Evolutionary conservation across 2,329 filamentous ascomycete genomes (phyloP).

Genomic region (Calonectria hongkongensis): DNA sequence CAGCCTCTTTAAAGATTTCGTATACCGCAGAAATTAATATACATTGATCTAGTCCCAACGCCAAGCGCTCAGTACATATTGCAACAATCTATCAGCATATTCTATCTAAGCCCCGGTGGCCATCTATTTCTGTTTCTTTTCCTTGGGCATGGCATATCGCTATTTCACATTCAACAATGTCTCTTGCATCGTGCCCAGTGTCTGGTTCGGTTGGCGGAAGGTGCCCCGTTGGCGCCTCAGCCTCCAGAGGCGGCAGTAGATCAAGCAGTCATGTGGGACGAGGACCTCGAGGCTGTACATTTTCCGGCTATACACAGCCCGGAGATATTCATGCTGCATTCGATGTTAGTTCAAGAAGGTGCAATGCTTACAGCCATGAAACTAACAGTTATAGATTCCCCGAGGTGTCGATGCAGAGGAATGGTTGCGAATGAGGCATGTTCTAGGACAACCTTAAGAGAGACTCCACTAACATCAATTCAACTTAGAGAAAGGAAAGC

Average conservation of each 20-base stretch:
- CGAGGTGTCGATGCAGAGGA: conserved; percentile 66
- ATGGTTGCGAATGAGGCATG: conserved; percentile 64
- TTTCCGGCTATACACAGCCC: conserved; percentile 44
- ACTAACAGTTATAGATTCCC: conserved; percentile 61
- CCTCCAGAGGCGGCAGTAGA: conserved; percentile 24
- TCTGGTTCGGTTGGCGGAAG: conserved; percentile 55
- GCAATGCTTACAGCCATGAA: fast-evolving
- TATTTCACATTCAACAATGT: conserved; percentile 49
- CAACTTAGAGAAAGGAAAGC: conserved; percentile 63
- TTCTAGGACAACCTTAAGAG: background rate
- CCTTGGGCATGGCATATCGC: conserved; percentile 3
- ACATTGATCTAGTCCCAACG: background rate
- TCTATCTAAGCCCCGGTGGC: conserved; percentile 45
- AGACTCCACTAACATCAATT: background rate
- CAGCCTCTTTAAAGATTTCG: conserved; percentile 12
- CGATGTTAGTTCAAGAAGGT: conserved; percentile 32
- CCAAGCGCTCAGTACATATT: background rate
- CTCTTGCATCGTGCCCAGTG: conserved; percentile 57
- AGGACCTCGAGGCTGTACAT: conserved; percentile 45
- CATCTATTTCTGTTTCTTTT: background rate
- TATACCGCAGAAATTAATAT: background rate
- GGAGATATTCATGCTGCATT: conserved; percentile 50
- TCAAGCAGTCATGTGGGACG: conserved; percentile 21
- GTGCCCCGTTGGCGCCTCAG: conserved; percentile 45
- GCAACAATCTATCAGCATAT: background rate